These are phyloP conservation scores for Aspergillus pseudotamarii DNA, from an alignment of 2,329 filamentous ascomycete genomes.

Conservation along the genomic window DNA sequence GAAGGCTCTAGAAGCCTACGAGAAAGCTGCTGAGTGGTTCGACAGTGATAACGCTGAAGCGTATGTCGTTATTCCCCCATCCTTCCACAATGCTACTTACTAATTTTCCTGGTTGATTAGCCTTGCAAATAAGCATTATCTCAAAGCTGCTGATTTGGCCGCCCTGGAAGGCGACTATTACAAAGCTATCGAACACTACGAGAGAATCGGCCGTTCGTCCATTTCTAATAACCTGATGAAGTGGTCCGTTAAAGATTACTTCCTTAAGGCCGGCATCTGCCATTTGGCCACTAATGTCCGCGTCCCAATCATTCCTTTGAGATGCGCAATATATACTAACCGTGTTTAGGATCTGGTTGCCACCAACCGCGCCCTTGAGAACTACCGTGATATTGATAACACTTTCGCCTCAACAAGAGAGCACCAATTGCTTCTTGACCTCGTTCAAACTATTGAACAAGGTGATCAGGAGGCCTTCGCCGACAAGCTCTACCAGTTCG, in stretches of 20 bases:
- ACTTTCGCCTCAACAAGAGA: constrained; percentile 78
- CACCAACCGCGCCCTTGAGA: constrained; percentile 75
- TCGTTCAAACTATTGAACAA: constrained; percentile 73
- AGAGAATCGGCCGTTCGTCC: constrained; percentile 76
- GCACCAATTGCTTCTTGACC: constrained; percentile 75
- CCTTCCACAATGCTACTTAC: neutral
- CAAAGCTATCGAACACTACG: constrained; percentile 79
- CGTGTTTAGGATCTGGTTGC: constrained; percentile 69
- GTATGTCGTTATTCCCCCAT: constrained; percentile 47
- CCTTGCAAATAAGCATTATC: constrained; percentile 87
- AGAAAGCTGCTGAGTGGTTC: constrained; percentile 85
- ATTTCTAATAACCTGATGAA: constrained; percentile 91
- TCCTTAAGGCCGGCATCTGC: constrained; percentile 91
- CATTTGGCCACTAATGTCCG: constrained; percentile 68
- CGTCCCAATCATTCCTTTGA: neutral
- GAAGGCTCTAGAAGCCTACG: constrained; percentile 79
- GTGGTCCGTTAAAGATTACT: constrained; percentile 93
- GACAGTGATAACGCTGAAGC: constrained; percentile 82
- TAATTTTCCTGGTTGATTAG: constrained; percentile 45
- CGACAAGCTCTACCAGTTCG: constrained; percentile 84
- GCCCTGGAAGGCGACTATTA: constrained; percentile 83
- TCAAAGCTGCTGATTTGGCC: constrained; percentile 87
- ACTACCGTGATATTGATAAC: constrained; percentile 78
- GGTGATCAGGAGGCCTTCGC: constrained; percentile 81
- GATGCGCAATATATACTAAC: neutral